phyloP scores from a whole-genome alignment of 176 grass and related monocot species.

The barley (Hordeum vulgare) region MorexV3_pseudomolecules_assembly NC_058521.1:483037080-483037579 shows the following conservation, averaged over 20 bases:
- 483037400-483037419: neutral
- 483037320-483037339: neutral
- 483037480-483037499: neutral
- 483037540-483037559: neutral
- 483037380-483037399: neutral
- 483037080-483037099: neutral
- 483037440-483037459: neutral
- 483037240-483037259: neutral
- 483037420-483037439: slow-evolving; percentile 18
- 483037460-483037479: neutral
- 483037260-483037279: slow-evolving; percentile 38
- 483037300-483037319: neutral
- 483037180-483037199: slow-evolving; percentile 14
- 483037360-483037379: slow-evolving; percentile 5
- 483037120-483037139: neutral
- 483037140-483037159: neutral
- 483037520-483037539: neutral
- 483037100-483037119: no score
- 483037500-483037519: neutral
- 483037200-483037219: slow-evolving; percentile 39
- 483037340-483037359: slow-evolving; percentile 11
- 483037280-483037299: slow-evolving; percentile 57
- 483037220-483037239: slow-evolving; percentile 33
- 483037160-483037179: neutral
- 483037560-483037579: neutral